Percentiles rank a stretch among this genome's conserved stretches.
These are phyloP conservation scores for Orobanche coerulescens DNA, from an alignment of 257 asterid species.

Conservation along the genomic window DNA sequence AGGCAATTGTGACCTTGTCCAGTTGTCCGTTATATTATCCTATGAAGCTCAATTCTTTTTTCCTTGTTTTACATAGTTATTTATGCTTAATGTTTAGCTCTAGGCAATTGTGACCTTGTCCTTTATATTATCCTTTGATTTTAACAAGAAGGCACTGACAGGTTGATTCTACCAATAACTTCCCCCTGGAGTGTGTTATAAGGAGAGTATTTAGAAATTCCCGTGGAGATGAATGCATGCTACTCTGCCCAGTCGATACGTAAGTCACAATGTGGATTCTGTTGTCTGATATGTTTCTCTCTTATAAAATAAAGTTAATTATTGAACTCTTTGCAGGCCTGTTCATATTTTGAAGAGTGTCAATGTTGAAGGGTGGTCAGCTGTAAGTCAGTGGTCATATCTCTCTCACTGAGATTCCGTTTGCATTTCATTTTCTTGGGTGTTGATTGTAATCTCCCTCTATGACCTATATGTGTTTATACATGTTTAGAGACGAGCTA, in stretches of 20 bases:
- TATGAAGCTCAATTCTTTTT: no score
- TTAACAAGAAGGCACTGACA: conserved; percentile 33
- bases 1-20: no score
- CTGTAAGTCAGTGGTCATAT: conserved; percentile 50
- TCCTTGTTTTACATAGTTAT: no score
- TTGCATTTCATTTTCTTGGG: neutral
- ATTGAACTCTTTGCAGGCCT: conserved; percentile 53
- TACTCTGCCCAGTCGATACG: conserved; percentile 97
- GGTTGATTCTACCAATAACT: conserved; percentile 86
- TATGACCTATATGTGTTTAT: neutral
- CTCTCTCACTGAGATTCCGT: conserved; percentile 3
- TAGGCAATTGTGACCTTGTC: no score
- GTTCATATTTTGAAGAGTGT: conserved; percentile 89
- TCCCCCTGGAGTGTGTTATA: conserved; percentile 79
- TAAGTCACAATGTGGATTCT: conserved; percentile 38
- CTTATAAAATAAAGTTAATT: conserved; percentile 12
- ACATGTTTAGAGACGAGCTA: neutral
- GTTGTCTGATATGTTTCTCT: conserved; percentile 15
- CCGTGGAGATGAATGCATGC: conserved; percentile 82
- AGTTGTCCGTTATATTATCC: no score
- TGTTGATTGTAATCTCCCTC: neutral
- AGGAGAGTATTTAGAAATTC: conserved; percentile 79
- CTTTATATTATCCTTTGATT: conserved; percentile 20
- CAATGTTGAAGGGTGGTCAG: conserved; percentile 97
- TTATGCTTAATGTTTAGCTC: no score